Percentiles rank a stretch among this genome's conserved stretches.
These are phyloP conservation scores for Daldinia bambusicola DNA, from an alignment of 495 filamentous ascomycete genomes.

Conservation along the genomic window DNA sequence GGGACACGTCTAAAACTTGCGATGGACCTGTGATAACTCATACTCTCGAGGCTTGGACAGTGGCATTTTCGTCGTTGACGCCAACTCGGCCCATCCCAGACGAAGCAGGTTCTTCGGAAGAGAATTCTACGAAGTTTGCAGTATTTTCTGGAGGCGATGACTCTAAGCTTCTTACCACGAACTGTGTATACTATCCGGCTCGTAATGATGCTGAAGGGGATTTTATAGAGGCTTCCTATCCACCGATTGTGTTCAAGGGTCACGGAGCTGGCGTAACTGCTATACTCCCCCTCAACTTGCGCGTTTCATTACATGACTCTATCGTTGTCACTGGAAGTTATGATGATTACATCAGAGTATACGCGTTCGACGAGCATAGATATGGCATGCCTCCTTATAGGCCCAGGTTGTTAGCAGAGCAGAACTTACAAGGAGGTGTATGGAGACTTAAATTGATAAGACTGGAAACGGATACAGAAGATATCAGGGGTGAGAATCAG, in stretches of 20 bases:
- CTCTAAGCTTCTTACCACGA: slow-evolving; percentile 54
- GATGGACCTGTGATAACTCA: slow-evolving; percentile 53
- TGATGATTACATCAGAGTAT: slow-evolving; percentile 84
- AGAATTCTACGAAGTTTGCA: slow-evolving; percentile 22
- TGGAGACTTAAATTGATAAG: slow-evolving; percentile 84
- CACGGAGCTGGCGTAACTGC: slow-evolving; percentile 90
- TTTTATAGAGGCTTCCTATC: slow-evolving; percentile 51
- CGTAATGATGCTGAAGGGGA: slow-evolving; percentile 17
- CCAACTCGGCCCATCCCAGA: slow-evolving; percentile 8
- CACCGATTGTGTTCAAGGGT: slow-evolving; percentile 54
- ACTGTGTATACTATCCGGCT: slow-evolving; percentile 34
- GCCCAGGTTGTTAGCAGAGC: slow-evolving; percentile 68
- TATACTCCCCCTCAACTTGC: slow-evolving; percentile 72
- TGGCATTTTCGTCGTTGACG: slow-evolving; percentile 59
- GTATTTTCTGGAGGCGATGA: slow-evolving; percentile 80
- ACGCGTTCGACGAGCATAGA: slow-evolving; percentile 43
- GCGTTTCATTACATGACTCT: slow-evolving; percentile 51
- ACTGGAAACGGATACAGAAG: slow-evolving; percentile 53
- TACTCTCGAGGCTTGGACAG: slow-evolving; percentile 74
- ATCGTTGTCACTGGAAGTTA: slow-evolving; percentile 89
- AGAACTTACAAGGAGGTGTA: slow-evolving; percentile 83
- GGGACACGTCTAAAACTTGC: slow-evolving; percentile 41
- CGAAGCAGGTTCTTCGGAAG: not conserved
- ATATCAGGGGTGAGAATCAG: slow-evolving; percentile 9
- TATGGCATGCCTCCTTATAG: slow-evolving; percentile 37